These are phyloP conservation scores for Dictyostelium intermedium DNA, from an alignment of 78 protist species.

Conservation along the genomic window DNA sequence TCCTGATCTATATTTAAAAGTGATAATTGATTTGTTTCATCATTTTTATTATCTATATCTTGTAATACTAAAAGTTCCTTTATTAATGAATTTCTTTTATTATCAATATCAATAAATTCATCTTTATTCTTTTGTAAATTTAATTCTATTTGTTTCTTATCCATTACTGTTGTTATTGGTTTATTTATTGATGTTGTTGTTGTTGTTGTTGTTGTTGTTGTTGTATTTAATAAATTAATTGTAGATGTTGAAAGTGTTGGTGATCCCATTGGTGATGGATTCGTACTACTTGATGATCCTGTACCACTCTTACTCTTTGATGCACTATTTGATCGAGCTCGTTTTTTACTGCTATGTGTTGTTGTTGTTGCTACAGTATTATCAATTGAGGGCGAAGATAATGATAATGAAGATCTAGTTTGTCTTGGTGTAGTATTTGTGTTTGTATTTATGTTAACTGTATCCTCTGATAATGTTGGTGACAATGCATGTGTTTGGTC, in stretches of 20 bases:
- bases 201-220: background rate
- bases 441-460: background rate
- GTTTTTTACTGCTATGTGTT: background rate
- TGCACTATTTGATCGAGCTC: background rate
- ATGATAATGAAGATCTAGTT: background rate
- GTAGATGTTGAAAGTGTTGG: background rate
- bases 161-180: background rate
- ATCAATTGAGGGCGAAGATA: background rate
- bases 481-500: background rate
- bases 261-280: background rate
- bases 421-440: background rate
- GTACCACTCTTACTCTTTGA: background rate
- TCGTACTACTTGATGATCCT: background rate
- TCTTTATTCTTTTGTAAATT: background rate
- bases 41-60: background rate
- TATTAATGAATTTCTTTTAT: background rate
- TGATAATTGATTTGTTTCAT: background rate
- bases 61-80: background rate
- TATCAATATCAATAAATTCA: background rate
- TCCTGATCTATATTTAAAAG: conserved; percentile 2
- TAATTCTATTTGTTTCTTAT: background rate
- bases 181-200: background rate
- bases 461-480: background rate
- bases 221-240: background rate
- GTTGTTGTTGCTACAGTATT: background rate